Evolutionary conservation across 2,329 filamentous ascomycete genomes (phyloP).

Genomic region (Aureobasidium musti): DNA sequence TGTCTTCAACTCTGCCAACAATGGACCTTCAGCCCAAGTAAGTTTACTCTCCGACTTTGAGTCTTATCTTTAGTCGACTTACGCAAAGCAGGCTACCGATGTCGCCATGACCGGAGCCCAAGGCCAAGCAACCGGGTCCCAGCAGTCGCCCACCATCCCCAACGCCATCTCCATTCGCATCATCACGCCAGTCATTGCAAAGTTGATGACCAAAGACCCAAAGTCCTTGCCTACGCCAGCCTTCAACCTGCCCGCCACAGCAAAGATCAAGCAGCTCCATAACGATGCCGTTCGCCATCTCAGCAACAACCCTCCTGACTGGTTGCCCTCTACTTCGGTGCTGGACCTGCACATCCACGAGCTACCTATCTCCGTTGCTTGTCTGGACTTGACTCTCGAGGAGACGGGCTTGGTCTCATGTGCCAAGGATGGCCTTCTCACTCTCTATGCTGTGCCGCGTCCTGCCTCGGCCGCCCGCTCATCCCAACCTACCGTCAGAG

Average conservation of each 20-base stretch:
- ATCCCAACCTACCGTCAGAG: background rate
- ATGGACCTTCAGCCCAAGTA: slow-evolving; percentile 13
- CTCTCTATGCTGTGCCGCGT: slow-evolving; percentile 39
- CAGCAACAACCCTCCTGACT: slow-evolving; percentile 32
- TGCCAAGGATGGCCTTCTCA: slow-evolving; percentile 35
- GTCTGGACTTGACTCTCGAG: slow-evolving; percentile 32
- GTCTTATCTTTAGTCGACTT: background rate
- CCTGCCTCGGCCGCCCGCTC: background rate
- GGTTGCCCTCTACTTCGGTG: slow-evolving; percentile 10
- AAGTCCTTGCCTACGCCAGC: slow-evolving; percentile 27
- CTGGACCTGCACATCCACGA: slow-evolving; percentile 41
- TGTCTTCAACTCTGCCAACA: slow-evolving; percentile 22
- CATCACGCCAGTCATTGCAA: slow-evolving; percentile 37
- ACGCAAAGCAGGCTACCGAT: background rate
- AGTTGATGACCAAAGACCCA: slow-evolving; percentile 26
- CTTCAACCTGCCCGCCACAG: slow-evolving; percentile 32
- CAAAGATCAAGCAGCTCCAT: slow-evolving; percentile 36
- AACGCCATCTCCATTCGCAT: slow-evolving; percentile 35
- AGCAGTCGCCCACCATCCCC: slow-evolving; percentile 16
- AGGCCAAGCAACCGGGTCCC: background rate
- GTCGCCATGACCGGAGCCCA: background rate
- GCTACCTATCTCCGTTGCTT: slow-evolving; percentile 36
- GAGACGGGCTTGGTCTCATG: slow-evolving; percentile 33
- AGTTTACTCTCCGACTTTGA: too few species aligned
- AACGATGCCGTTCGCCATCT: slow-evolving; percentile 35